These are phyloP conservation scores for Beta macrorhiza DNA, from an alignment of 179 eudicot genomes.

Conservation along the genomic window DNA sequence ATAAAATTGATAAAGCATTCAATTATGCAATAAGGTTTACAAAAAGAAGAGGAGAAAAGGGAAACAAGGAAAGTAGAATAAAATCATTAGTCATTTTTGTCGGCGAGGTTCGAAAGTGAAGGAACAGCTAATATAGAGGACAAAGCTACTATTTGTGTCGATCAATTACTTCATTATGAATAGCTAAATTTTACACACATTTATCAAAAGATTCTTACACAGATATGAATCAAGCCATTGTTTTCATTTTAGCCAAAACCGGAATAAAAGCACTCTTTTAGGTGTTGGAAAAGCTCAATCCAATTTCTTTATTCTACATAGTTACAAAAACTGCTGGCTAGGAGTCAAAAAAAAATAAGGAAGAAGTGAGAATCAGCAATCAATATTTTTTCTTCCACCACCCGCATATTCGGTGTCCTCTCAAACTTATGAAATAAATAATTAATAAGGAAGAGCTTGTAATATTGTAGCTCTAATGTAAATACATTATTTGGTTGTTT, in stretches of 20 bases:
- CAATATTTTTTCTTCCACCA: too few species aligned
- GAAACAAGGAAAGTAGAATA: neutral
- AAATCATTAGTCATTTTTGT: neutral
- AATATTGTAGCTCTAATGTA: too few species aligned
- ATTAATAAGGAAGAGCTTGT: too few species aligned
- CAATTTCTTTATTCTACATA: neutral
- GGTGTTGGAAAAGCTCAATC: slow-evolving; percentile 5
- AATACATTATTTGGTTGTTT: too few species aligned
- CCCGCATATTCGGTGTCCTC: too few species aligned
- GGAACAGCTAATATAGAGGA: neutral
- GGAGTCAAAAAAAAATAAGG: neutral
- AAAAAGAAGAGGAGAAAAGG: neutral
- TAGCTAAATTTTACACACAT: neutral
- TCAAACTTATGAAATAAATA: too few species aligned
- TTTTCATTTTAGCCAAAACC: neutral
- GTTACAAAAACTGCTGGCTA: neutral
- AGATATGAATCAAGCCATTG: slow-evolving; percentile 11
- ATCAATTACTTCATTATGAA: neutral
- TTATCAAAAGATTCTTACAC: neutral
- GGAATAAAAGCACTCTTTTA: neutral
- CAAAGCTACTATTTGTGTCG: neutral
- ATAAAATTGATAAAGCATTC: too few species aligned
- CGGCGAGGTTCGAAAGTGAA: slow-evolving; percentile 4
- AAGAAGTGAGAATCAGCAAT: too few species aligned
- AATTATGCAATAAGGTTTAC: neutral